A percentile compares a stretch with the other conserved stretches of the same genome.
Conservation (phyloP, 495 filamentous ascomycete genomes). For the Rostrohypoxylon terebratum region DNA sequence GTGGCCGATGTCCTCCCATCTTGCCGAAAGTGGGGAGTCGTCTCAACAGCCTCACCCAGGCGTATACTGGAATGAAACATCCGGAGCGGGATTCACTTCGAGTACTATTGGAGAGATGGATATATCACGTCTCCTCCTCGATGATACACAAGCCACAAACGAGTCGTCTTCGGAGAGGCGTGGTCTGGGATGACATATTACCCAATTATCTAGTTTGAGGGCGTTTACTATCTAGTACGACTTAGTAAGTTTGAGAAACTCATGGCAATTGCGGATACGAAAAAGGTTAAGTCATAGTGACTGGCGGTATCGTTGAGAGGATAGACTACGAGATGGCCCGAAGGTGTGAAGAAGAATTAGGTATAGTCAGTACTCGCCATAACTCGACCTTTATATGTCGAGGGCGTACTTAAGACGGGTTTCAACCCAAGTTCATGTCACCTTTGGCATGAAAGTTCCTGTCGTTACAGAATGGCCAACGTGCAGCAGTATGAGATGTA, state of each 20-base stretch:
- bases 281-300: not conserved
- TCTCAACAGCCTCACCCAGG: slow-evolving; percentile 39
- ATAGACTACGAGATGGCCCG: slow-evolving; percentile 10
- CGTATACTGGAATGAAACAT: slow-evolving; percentile 44
- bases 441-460: slow-evolving; percentile 25
- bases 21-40: slow-evolving; percentile 51
- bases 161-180: slow-evolving; percentile 44
- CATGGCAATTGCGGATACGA: not conserved
- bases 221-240: not conserved
- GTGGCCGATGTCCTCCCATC: slow-evolving; percentile 46
- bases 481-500: slow-evolving; percentile 11
- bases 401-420: slow-evolving; percentile 10
- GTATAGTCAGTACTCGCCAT: slow-evolving; percentile 5
- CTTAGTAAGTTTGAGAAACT: not conserved
- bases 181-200: slow-evolving; percentile 41
- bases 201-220: not conserved
- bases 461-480: slow-evolving; percentile 34
- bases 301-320: not conserved
- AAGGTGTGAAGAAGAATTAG: slow-evolving; percentile 7
- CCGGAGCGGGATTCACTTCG: slow-evolving; percentile 41
- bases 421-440: slow-evolving; percentile 7
- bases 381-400: slow-evolving; percentile 1
- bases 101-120: slow-evolving; percentile 59
- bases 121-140: slow-evolving; percentile 61
- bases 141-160: slow-evolving; percentile 51